phyloP scores from a whole-genome alignment of 2,329 filamentous ascomycete species.

The Aspergillus proliferans region DNA sequence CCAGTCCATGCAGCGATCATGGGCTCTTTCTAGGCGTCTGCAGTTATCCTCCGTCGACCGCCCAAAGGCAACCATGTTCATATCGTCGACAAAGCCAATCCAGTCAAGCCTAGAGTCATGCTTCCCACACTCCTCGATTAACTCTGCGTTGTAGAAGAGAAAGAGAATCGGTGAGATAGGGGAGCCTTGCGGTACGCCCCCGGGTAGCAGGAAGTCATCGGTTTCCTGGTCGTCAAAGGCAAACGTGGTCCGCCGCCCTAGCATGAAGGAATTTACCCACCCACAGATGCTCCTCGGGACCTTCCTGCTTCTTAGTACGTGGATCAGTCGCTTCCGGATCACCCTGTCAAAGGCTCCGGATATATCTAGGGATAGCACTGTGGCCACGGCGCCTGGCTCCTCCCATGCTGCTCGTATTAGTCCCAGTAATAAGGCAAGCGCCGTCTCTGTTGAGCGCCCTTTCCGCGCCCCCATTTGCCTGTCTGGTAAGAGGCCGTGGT shows the following conservation, averaged over 20 bases:
- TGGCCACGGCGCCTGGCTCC: not conserved
- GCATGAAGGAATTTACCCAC: slow-evolving; percentile 1
- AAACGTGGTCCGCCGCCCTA: not conserved
- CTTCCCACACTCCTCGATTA: slow-evolving; percentile 12
- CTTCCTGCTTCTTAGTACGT: not conserved
- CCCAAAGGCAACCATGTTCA: not conserved
- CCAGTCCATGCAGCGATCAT: not conserved
- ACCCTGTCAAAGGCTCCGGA: not conserved
- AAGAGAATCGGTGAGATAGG: slow-evolving; percentile 20
- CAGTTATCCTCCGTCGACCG: not conserved
- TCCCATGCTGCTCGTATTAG: too few relatives aligned
- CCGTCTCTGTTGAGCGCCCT: too few relatives aligned
- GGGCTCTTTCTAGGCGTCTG: not conserved
- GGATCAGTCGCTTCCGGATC: not conserved
- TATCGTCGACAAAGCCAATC: slow-evolving; percentile 9
- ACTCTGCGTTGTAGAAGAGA: slow-evolving; percentile 21
- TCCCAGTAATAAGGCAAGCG: too few relatives aligned
- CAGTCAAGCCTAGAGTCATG: not conserved
- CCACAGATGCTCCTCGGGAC: not conserved
- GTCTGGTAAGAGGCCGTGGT: too few relatives aligned
- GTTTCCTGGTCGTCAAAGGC: not conserved
- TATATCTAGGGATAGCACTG: not conserved
- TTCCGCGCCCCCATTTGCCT: too few relatives aligned
- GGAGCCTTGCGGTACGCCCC: slow-evolving; percentile 18
- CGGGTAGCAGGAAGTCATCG: slow-evolving; percentile 2